Evolutionary conservation across 2,329 filamentous ascomycete species (phyloP).

Genomic region (Neopestalotiopsis sp.): DNA sequence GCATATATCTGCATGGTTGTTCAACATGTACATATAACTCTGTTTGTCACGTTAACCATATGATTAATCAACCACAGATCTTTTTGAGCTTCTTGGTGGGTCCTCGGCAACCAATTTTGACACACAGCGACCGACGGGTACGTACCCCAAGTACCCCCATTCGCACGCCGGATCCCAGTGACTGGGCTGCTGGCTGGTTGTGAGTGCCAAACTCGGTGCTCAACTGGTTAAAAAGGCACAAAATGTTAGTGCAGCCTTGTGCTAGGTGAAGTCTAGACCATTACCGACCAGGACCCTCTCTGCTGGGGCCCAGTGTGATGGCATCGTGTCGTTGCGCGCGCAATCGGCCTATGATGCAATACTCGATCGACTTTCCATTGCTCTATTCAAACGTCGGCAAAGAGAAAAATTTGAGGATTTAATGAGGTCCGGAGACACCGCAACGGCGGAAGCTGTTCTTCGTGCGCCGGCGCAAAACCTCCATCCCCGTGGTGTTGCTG

Average conservation of each 20-base stretch:
- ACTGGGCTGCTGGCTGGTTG: background rate
- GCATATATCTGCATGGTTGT: background rate
- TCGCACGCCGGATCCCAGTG: background rate
- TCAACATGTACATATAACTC: background rate
- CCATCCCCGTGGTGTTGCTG: background rate
- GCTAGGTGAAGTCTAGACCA: conserved; percentile 8
- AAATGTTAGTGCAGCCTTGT: conserved; percentile 13
- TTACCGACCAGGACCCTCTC: background rate
- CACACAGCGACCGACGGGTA: too few relatives aligned
- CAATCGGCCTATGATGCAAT: conserved; percentile 2
- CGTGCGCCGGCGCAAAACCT: background rate
- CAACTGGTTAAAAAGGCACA: background rate
- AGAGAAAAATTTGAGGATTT: background rate
- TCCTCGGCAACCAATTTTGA: background rate
- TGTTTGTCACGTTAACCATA: background rate
- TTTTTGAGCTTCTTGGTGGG: background rate
- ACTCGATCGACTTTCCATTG: background rate
- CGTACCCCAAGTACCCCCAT: too few relatives aligned
- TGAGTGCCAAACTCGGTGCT: background rate
- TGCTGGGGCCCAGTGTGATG: background rate
- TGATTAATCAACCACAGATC: background rate
- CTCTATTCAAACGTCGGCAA: background rate
- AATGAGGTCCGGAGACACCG: conserved; percentile 1
- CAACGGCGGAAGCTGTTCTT: background rate
- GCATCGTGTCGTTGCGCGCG: background rate